phyloP scores from a whole-genome alignment of 2,329 filamentous ascomycete species.

The Aspergillus sojae region DNA sequence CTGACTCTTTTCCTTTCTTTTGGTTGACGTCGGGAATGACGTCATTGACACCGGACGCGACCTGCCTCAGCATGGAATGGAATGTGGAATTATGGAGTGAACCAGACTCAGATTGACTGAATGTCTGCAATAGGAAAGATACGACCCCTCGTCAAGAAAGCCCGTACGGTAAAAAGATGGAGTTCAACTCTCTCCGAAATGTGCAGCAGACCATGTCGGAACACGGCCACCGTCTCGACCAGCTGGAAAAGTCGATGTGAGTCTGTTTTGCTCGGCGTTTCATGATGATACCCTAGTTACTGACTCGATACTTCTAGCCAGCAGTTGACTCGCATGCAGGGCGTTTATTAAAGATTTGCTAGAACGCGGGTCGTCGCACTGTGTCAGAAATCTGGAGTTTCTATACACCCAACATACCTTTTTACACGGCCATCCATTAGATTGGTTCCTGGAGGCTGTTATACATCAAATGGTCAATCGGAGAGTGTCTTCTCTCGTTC shows the following conservation, averaged over 20 bases:
- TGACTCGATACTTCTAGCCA: neutral
- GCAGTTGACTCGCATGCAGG: neutral
- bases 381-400: neutral
- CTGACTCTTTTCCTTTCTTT: neutral
- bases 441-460: neutral
- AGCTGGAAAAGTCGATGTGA: constrained; percentile 31
- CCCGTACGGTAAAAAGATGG: constrained; percentile 21
- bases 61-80: neutral
- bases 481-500: neutral
- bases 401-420: neutral
- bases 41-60: constrained; percentile 14
- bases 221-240: constrained; percentile 27
- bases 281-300: neutral
- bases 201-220: constrained; percentile 27
- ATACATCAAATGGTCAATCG: neutral
- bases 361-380: neutral
- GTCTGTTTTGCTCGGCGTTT: neutral
- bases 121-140: constrained; percentile 20
- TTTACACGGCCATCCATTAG: neutral
- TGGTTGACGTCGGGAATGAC: constrained; percentile 18
- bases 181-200: constrained; percentile 24
- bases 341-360: neutral
- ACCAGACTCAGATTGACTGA: neutral
- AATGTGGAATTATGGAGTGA: neutral
- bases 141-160: constrained; percentile 23